Evolutionary conservation across 352 stramenopile species (phyloP), one percentile per base, ranked within the genome.

Genomic region (Phytophthora pseudosyringae): DNA sequence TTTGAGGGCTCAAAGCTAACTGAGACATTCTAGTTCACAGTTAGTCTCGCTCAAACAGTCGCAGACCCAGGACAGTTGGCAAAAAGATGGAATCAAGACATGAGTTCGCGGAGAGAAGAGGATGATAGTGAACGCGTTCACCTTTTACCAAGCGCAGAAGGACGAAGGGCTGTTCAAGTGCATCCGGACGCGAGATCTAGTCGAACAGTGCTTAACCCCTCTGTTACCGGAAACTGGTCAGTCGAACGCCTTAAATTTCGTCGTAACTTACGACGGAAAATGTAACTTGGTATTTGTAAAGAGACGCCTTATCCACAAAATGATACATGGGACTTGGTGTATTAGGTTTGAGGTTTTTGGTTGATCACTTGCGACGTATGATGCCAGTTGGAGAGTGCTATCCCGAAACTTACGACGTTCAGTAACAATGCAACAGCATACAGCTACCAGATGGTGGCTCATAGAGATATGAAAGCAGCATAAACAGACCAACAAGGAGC

Each of bases 191-290:
- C 31, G 31, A 35, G 31, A 35, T 4, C 31, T 35, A 9, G 31
- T 35, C 31, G 31, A 9, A 9, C 31, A 35, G 31, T 35, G 31
- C 31, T 52, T 52, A 50, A 50, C 26, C 44, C 44, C 44, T 36
- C 44, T 36, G 44, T 26, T 50, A 50, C 44, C 44, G 26, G 25
- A 49, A 50, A 50, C 12, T 36, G 4, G 4, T 6, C 26, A 1
- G 3, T 10, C n/a, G 41, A 33, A 32, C 41, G 1, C 2, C 25
- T 36, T 25, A 36, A 1, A 13, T 50, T 50, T 50, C 25, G 44
- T 50, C 44, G 26, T 50, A 50, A 50, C 44, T 50, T 50, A 36
- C 44, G 44, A 25, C 44, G 21, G 3, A 6, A 33, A 48, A 48
- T 21, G 36, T 50, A 50, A 13, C 0, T 12, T 25, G 4, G 44